A percentile compares a stretch with the other conserved stretches of the same genome.
Conservation (phyloP, 306 rosid species). For the Elaeagnus macrophylla region DNA sequence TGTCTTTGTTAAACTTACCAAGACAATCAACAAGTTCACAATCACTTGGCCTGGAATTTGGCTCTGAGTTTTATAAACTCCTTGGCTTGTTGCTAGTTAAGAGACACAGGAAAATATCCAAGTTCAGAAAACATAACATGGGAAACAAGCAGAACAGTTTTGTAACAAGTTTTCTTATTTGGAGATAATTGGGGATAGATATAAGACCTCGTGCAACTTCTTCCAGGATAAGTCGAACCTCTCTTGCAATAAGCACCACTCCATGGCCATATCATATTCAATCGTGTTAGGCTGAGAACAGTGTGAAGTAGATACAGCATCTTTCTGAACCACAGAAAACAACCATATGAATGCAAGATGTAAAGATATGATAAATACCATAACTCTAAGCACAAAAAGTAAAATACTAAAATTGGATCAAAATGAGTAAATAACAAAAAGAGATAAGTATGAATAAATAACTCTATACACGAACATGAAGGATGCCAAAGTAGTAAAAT, state of each 20-base stretch:
- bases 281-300: constrained; percentile 47
- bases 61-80: constrained; percentile 48
- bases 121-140: constrained; percentile 4
- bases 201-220: constrained; percentile 48
- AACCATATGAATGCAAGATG: too few species aligned
- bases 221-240: constrained; percentile 39
- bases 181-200: neutral
- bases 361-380: too few species aligned
- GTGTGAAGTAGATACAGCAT: constrained; percentile 48
- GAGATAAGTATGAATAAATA: too few species aligned
- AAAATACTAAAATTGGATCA: too few species aligned
- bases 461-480: too few species aligned
- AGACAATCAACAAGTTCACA: constrained; percentile 10
- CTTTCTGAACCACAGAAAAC: constrained; percentile 25
- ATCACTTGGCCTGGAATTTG: constrained; percentile 42
- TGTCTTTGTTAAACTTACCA: constrained; percentile 23
- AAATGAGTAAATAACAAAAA: too few species aligned
- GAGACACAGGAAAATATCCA: constrained; percentile 3
- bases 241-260: constrained; percentile 40
- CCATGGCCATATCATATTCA: constrained; percentile 52
- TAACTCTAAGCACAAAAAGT: too few species aligned
- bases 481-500: too few species aligned
- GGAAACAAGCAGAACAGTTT: constrained; percentile 8
- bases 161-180: constrained; percentile 1
- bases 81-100: constrained; percentile 50